A percentile compares a stretch with the other conserved stretches of the same genome.
These are phyloP conservation scores for Ramularia collo-cygni DNA, from an alignment of 2,329 filamentous ascomycete genomes.

Conservation along the genomic window DNA sequence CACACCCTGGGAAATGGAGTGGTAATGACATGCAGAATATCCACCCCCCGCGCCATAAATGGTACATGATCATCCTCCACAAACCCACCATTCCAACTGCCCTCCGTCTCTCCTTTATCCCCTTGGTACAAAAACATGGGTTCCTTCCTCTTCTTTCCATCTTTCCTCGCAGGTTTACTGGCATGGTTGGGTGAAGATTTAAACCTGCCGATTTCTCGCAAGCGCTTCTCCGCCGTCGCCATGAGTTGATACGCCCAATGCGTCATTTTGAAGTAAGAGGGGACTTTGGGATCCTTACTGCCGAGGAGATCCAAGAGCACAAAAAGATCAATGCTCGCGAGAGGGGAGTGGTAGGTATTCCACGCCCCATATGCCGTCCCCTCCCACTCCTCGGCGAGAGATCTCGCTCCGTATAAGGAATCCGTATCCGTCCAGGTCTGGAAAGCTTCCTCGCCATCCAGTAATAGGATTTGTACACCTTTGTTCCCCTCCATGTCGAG, in stretches of 20 bases:
- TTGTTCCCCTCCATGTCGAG: conserved; percentile 61
- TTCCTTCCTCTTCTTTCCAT: conserved; percentile 6
- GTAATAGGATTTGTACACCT: conserved; percentile 79
- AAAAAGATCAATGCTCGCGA: conserved; percentile 79
- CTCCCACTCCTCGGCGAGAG: conserved; percentile 80
- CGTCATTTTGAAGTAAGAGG: conserved; percentile 81
- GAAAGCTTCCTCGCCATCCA: conserved; percentile 96
- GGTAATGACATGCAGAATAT: conserved; percentile 84
- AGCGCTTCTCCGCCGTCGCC: conserved; percentile 64
- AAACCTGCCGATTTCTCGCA: conserved; percentile 61
- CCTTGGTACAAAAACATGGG: conserved; percentile 59
- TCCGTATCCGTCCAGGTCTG: conserved; percentile 70
- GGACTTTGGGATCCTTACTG: conserved; percentile 58
- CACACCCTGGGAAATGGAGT: conserved; percentile 74
- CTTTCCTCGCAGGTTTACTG: conserved; percentile 20
- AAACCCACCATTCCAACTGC: conserved; percentile 45
- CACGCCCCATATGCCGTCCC: conserved; percentile 58
- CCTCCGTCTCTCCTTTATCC: conserved; percentile 42
- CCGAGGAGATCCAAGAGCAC: conserved; percentile 88
- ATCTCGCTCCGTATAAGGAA: conserved; percentile 74
- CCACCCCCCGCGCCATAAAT: conserved; percentile 79
- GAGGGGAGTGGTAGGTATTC: conserved; percentile 66
- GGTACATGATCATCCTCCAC: conserved; percentile 82
- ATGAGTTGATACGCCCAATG: conserved; percentile 88
- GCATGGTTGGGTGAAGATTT: conserved; percentile 53